Evolutionary conservation across 75 land plant genomes (phyloP).

Genomic region (Sequoiadendron giganteum): DNA sequence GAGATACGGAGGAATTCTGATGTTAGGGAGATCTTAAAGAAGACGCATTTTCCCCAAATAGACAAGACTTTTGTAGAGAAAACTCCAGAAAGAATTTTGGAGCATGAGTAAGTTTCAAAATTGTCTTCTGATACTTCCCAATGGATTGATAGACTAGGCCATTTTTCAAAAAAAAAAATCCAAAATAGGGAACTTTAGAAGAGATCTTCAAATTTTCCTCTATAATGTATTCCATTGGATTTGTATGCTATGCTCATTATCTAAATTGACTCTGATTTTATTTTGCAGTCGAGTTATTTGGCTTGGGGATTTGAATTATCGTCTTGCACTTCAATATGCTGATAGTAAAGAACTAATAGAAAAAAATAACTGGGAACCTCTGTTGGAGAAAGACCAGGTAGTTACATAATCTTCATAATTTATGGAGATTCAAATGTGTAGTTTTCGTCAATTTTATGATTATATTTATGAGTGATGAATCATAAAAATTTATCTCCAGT

Average conservation of each 20-base stretch:
- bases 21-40: conserved; percentile 47
- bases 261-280: neutral
- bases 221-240: neutral
- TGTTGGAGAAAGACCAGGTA: conserved; percentile 83
- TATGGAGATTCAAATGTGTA: too few relatives aligned
- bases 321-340: conserved; percentile 55
- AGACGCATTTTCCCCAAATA: conserved; percentile 38
- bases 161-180: neutral
- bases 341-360: conserved; percentile 65
- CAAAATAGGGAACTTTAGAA: neutral
- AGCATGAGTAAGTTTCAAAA: conserved; percentile 40
- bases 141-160: neutral
- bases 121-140: neutral
- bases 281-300: conserved; percentile 79
- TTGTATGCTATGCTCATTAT: neutral
- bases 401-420: neutral
- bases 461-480: too few relatives aligned
- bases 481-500: too few relatives aligned
- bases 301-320: conserved; percentile 95
- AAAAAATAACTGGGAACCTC: conserved; percentile 75
- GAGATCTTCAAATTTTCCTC: neutral
- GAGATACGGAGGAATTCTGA: conserved; percentile 53
- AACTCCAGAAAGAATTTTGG: conserved; percentile 44
- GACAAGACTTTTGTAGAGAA: conserved; percentile 9
- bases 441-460: too few relatives aligned